These are phyloP conservation scores for Phascolomyces articulosus DNA, from an alignment of 371 early-diverging fungal genomes.

Conservation along the genomic window DNA sequence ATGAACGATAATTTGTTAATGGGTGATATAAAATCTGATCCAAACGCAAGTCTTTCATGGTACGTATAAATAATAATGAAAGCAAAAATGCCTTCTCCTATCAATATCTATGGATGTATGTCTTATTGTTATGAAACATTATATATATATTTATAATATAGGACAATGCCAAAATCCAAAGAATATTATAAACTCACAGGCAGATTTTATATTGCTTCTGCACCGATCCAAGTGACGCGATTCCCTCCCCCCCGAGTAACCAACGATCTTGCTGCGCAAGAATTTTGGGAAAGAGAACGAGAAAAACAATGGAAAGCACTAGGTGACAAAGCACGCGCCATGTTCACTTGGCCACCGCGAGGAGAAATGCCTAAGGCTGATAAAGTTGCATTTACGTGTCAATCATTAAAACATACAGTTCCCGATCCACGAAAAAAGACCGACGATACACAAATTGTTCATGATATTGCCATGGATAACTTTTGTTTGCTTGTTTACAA, in stretches of 20 bases:
- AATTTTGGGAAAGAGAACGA: slow-evolving; percentile 76
- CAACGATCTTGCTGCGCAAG: slow-evolving; percentile 43
- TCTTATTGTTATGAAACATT: no score
- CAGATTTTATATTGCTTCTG: slow-evolving; percentile 72
- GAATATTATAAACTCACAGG: slow-evolving; percentile 73
- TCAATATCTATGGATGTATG: no score
- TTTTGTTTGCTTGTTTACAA: slow-evolving; percentile 76
- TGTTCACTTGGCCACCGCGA: slow-evolving; percentile 74
- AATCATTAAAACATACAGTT: slow-evolving; percentile 44
- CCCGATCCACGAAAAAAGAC: slow-evolving; percentile 2
- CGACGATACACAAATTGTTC: slow-evolving; percentile 33
- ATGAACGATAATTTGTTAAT: slow-evolving; percentile 63
- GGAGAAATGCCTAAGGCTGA: slow-evolving; percentile 58
- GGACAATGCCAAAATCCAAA: slow-evolving; percentile 73
- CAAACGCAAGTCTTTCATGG: slow-evolving; percentile 59
- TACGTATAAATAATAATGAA: slow-evolving; percentile 13
- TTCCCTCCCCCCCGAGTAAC: slow-evolving; percentile 64
- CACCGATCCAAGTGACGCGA: slow-evolving; percentile 75
- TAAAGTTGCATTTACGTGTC: slow-evolving; percentile 57
- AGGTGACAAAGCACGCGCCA: slow-evolving; percentile 56
- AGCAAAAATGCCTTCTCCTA: no score
- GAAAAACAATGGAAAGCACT: slow-evolving; percentile 61
- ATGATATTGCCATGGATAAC: slow-evolving; percentile 76
- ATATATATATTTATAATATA: slow-evolving; percentile 17
- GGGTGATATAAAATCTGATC: slow-evolving; percentile 66